These are phyloP conservation scores for Xylaria digitata DNA, from an alignment of 2,329 filamentous ascomycete genomes.

Conservation along the genomic window DNA sequence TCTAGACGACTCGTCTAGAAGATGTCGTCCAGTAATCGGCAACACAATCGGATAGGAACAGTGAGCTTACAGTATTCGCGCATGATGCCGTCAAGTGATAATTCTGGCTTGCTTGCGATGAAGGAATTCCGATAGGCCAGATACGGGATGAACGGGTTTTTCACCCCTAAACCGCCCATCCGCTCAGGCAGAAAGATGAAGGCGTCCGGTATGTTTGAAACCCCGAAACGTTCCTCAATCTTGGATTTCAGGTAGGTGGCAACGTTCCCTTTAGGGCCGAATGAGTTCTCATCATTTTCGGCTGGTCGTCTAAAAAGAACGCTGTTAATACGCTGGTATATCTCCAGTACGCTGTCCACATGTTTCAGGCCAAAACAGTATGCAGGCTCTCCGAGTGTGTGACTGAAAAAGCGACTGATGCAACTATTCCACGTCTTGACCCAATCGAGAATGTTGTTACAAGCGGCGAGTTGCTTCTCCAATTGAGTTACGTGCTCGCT, in stretches of 20 bases:
- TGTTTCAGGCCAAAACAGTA: slow-evolving; percentile 59
- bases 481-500: slow-evolving; percentile 66
- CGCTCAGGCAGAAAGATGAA: slow-evolving; percentile 60
- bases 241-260: slow-evolving; percentile 49
- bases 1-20: not conserved
- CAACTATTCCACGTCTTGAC: slow-evolving; percentile 61
- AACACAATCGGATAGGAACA: not conserved
- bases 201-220: slow-evolving; percentile 55
- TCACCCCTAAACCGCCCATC: slow-evolving; percentile 59
- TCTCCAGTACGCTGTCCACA: slow-evolving; percentile 56
- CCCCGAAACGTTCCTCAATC: slow-evolving; percentile 51
- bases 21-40: not conserved
- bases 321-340: slow-evolving; percentile 56
- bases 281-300: slow-evolving; percentile 4
- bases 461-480: slow-evolving; percentile 63
- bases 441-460: slow-evolving; percentile 57
- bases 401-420: slow-evolving; percentile 58
- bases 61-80: slow-evolving; percentile 22
- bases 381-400: slow-evolving; percentile 59
- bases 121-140: slow-evolving; percentile 52
- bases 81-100: slow-evolving; percentile 26
- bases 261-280: slow-evolving; percentile 42
- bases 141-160: slow-evolving; percentile 59
- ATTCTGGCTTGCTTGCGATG: not conserved
- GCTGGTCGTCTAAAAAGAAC: slow-evolving; percentile 51